A percentile compares a stretch with the other conserved stretches of the same genome.
These are phyloP conservation scores for Metschnikowia bowlesiae DNA, from an alignment of 805 yeast species.

Conservation along the genomic window DNA sequence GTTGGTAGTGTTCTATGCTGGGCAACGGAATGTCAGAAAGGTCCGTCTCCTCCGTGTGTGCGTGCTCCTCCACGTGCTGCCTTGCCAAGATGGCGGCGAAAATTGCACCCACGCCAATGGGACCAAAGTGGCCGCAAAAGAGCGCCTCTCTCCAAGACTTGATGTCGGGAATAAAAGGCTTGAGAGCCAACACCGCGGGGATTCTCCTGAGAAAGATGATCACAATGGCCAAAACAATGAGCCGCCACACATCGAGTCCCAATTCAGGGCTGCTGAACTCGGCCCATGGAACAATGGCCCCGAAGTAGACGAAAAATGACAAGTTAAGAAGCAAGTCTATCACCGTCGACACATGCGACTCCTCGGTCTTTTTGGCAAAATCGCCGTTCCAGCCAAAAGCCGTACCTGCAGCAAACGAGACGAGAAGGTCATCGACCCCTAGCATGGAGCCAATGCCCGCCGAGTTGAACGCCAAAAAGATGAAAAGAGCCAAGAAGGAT, in stretches of 20 bases:
- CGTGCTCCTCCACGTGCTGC: constrained; percentile 56
- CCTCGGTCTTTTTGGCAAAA: constrained; percentile 78
- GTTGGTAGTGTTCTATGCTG: constrained; percentile 50
- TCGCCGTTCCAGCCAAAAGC: constrained; percentile 94
- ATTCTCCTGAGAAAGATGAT: constrained; percentile 72
- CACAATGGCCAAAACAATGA: constrained; percentile 68
- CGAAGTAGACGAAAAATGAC: constrained; percentile 84
- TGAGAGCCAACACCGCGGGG: constrained; percentile 72
- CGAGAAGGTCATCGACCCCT: constrained; percentile 85
- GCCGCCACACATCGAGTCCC: constrained; percentile 76
- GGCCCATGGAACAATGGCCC: constrained; percentile 87
- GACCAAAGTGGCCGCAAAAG: constrained; percentile 94
- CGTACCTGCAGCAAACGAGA: constrained; percentile 89
- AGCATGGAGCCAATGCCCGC: constrained; percentile 86
- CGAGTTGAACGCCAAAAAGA: constrained; percentile 75
- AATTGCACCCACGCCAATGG: constrained; percentile 92
- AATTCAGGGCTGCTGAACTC: constrained; percentile 57
- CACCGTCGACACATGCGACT: constrained; percentile 83
- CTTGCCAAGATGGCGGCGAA: constrained; percentile 80
- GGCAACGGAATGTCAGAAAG: constrained; percentile 43
- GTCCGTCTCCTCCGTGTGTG: constrained; percentile 54
- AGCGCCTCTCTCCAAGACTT: constrained; percentile 91
- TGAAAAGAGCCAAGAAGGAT: constrained; percentile 79
- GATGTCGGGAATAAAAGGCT: constrained; percentile 80
- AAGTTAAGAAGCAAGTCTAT: constrained; percentile 79